phyloP scores from a whole-genome alignment of 2,329 filamentous ascomycete species.

The Pseudogymnoascus sp. region DNA sequence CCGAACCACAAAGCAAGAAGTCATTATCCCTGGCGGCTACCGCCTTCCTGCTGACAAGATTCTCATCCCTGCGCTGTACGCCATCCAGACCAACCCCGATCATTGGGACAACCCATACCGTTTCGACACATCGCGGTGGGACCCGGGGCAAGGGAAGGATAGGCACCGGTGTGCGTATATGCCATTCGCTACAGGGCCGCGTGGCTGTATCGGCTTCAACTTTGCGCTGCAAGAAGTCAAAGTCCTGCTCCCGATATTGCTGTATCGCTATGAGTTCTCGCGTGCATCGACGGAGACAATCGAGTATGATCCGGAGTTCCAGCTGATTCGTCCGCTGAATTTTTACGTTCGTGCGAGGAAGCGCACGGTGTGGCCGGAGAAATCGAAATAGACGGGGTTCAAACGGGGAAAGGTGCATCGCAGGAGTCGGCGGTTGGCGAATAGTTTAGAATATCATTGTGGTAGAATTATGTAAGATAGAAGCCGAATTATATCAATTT shows the following conservation, averaged over 20 bases:
- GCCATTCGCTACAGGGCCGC: constrained; percentile 32
- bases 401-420: background rate
- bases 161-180: constrained; percentile 26
- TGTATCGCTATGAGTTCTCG: constrained; percentile 33
- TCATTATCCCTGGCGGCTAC: constrained; percentile 41
- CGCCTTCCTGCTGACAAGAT: constrained; percentile 31
- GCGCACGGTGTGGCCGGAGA: constrained; percentile 19
- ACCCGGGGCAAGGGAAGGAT: constrained; percentile 16
- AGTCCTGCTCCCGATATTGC: constrained; percentile 32
- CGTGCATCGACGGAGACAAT: constrained; percentile 28
- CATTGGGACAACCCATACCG: constrained; percentile 18
- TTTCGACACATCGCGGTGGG: constrained; percentile 22
- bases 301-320: constrained; percentile 36
- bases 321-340: constrained; percentile 34
- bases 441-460: background rate
- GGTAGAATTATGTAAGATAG: background rate
- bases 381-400: constrained; percentile 29
- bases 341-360: constrained; percentile 26
- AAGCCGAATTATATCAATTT: background rate
- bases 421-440: background rate
- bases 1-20: constrained; percentile 37
- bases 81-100: constrained; percentile 21
- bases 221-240: constrained; percentile 34
- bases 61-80: constrained; percentile 20
- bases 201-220: constrained; percentile 36